Percentiles rank a stretch among this genome's conserved stretches.
Conservation (phyloP, 257 asterid genomes). For the Avicennia marina region DNA sequence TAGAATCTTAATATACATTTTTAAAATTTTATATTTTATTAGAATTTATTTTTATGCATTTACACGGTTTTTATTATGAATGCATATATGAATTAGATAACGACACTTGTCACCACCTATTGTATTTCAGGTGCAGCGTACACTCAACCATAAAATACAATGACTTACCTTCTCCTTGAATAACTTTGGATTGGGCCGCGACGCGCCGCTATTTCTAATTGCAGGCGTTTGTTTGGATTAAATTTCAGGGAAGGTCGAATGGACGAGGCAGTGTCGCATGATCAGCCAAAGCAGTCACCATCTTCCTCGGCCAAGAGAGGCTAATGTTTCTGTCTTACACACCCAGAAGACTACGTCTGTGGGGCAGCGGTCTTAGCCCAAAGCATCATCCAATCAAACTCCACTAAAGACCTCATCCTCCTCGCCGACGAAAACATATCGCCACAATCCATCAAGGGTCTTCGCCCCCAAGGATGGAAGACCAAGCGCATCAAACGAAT, state of each 20-base stretch:
- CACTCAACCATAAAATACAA: too few species aligned
- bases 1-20: too few species aligned
- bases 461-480: conserved; percentile 62
- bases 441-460: conserved; percentile 33
- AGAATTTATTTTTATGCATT: too few species aligned
- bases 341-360: conserved; percentile 72
- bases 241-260: conserved; percentile 31
- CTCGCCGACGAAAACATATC: conserved; percentile 60
- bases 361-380: conserved; percentile 82
- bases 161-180: too few species aligned
- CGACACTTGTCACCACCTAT: too few species aligned
- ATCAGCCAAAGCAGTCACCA: background rate
- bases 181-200: too few species aligned
- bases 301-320: conserved; percentile 41
- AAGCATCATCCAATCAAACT: conserved; percentile 54
- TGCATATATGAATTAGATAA: too few species aligned
- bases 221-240: too few species aligned
- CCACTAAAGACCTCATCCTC: conserved; percentile 68
- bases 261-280: conserved; percentile 9
- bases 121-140: too few species aligned
- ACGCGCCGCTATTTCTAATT: too few species aligned
- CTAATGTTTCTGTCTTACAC: conserved; percentile 69
- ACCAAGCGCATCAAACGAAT: conserved; percentile 43
- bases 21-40: too few species aligned
- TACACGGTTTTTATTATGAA: too few species aligned